phyloP scores from a whole-genome alignment of 495 filamentous ascomycete genomes.

The Hypomontagnella submonticulosa region DNA sequence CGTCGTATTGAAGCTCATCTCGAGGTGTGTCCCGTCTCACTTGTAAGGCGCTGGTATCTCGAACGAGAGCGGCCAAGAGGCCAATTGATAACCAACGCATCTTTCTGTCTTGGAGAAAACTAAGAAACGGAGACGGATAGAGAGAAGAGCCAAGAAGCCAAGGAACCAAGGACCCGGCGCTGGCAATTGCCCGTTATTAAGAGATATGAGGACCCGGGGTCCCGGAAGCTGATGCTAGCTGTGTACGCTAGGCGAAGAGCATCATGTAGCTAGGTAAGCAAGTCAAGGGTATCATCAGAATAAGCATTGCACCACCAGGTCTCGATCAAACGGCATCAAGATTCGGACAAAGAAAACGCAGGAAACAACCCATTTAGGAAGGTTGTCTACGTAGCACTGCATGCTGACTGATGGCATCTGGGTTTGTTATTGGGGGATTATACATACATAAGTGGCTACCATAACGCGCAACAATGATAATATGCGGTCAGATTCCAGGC shows the following conservation, averaged over 20 bases:
- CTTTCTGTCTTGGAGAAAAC: constrained; percentile 23
- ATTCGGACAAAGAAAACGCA: constrained; percentile 22
- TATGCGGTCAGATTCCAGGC: constrained; percentile 13
- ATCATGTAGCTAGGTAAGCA: not conserved
- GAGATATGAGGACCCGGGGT: constrained; percentile 18
- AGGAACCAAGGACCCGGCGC: constrained; percentile 1
- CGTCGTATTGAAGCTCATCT: constrained; percentile 37
- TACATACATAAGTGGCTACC: not conserved
- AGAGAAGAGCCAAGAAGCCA: constrained; percentile 2
- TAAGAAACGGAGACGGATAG: constrained; percentile 5
- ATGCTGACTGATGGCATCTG: constrained; percentile 23
- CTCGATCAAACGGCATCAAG: not conserved
- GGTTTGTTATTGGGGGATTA: constrained; percentile 24
- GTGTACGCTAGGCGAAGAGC: not conserved
- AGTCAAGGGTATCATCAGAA: constrained; percentile 22
- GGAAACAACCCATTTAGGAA: constrained; percentile 18
- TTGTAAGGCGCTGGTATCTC: constrained; percentile 21
- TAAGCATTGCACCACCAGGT: constrained; percentile 26
- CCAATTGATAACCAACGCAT: constrained; percentile 25
- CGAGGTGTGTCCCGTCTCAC: constrained; percentile 28
- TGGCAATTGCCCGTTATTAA: constrained; percentile 3
- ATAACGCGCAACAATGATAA: constrained; percentile 1
- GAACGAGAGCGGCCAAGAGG: constrained; percentile 26
- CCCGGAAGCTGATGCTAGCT: constrained; percentile 10
- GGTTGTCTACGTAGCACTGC: constrained; percentile 20